phyloP scores from a whole-genome alignment of 2,329 filamentous ascomycete species.

The Plectosphaerella cucumerina region DNA sequence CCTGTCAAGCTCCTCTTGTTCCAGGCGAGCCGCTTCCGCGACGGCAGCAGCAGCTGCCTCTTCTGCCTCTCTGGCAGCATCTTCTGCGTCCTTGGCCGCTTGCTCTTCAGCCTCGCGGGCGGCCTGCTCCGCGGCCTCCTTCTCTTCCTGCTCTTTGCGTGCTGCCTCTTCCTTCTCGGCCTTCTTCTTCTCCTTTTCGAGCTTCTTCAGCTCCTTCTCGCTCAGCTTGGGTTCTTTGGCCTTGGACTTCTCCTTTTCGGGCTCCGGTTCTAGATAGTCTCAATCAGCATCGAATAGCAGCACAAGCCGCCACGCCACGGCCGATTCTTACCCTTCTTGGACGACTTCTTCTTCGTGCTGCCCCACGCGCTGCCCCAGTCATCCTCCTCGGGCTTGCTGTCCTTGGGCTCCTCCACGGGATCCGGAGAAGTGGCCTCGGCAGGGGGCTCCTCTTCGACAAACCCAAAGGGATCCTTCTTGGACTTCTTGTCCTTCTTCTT shows the following conservation, averaged over 20 bases:
- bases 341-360: conserved; percentile 37
- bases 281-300: too few relatives aligned
- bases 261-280: conserved; percentile 20
- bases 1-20: conserved; percentile 19
- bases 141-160: conserved; percentile 34
- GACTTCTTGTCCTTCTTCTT: conserved; percentile 47
- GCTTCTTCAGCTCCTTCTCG: conserved; percentile 47
- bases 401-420: conserved; percentile 38
- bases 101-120: conserved; percentile 17
- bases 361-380: conserved; percentile 34
- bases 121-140: conserved; percentile 17
- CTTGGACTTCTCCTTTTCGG: conserved; percentile 37
- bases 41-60: conserved; percentile 22
- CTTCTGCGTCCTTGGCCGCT: conserved; percentile 21
- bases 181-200: conserved; percentile 44
- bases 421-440: conserved; percentile 43
- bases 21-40: conserved; percentile 17
- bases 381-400: conserved; percentile 36
- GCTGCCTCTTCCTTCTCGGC: conserved; percentile 36
- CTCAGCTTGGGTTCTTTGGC: conserved; percentile 40
- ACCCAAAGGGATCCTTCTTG: conserved; percentile 45
- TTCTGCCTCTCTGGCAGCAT: conserved; percentile 21
- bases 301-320: conserved; percentile 12
- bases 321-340: conserved; percentile 29
- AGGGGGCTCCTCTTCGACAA: conserved; percentile 37